Percentiles rank a stretch among this genome's conserved stretches.
Evolutionary conservation across 1,284 basidiomycete genomes (phyloP).

Genomic region (Rhodotorula glutinis): DNA sequence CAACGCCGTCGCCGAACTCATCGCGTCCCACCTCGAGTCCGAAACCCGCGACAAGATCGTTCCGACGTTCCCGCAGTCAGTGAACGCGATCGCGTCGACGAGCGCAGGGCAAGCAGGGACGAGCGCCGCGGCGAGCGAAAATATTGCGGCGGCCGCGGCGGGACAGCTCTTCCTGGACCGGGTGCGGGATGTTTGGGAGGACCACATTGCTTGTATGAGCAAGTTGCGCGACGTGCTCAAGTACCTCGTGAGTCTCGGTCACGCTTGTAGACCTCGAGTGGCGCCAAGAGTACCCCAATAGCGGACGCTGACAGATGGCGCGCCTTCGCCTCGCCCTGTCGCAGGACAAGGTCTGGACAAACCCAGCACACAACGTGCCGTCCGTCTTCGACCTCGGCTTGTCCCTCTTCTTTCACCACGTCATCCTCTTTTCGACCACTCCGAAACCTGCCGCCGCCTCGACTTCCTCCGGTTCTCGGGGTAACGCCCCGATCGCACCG

Average conservation of each 20-base stretch:
- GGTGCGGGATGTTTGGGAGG: constrained; percentile 71
- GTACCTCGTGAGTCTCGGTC: constrained; percentile 89
- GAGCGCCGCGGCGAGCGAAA: constrained; percentile 17
- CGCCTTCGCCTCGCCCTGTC: constrained; percentile 10
- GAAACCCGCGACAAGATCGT: constrained; percentile 74
- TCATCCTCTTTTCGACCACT: constrained; percentile 57
- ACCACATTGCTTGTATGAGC: constrained; percentile 84
- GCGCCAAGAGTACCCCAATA: no score
- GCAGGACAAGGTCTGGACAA: constrained; percentile 78
- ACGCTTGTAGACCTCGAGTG: no score
- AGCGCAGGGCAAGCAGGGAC: constrained; percentile 40
- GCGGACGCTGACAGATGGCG: neutral
- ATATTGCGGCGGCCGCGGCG: constrained; percentile 25
- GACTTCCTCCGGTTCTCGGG: constrained; percentile 45
- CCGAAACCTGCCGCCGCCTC: constrained; percentile 9
- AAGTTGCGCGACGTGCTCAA: constrained; percentile 87
- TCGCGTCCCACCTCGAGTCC: constrained; percentile 76
- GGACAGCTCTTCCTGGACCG: constrained; percentile 29
- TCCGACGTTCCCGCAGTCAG: constrained; percentile 66
- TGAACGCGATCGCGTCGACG: constrained; percentile 53
- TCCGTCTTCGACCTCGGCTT: constrained; percentile 80
- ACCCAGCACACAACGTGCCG: constrained; percentile 62
- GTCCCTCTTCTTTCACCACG: constrained; percentile 77
- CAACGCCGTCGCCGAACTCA: constrained; percentile 74
- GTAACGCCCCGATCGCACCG: constrained; percentile 5